Evolutionary conservation across 2,329 filamentous ascomycete species (phyloP), one percentile per base, ranked within the genome.

Genomic region (Metarhizium anisopliae): DNA sequence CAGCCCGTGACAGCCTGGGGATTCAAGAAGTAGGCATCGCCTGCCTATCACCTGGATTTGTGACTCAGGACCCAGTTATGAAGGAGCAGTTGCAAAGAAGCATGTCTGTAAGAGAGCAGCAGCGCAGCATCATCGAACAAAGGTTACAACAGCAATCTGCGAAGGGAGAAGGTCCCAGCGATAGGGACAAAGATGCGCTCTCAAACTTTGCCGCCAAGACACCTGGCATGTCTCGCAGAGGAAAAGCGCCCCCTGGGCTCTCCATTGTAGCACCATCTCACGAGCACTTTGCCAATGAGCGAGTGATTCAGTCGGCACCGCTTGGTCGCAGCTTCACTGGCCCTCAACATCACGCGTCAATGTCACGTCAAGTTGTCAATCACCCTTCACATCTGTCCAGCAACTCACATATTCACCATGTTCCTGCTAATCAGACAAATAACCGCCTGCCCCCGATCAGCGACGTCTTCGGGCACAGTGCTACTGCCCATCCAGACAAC

Each of bases 61-160:
- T 95, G 62, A 97, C 94, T 16, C 89, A 97, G 64, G 91, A 99
- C 71, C 93, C 94, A n/a, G 82, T 88, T 20, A 95, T 96, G 90
- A 87, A 94, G 67, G 90, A 96, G 72, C 92, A 97, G 71, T 77
- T 99, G 54, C 91, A 97, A 72, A 85, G 93, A 63, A 97, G 94
- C 72, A 84, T 96, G 72, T 91, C 89, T 50, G 92, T 99, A 35
- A 82, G 92, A 60, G 93, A 99, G 63, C 90, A 96, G 69, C 94
- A 99, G 72, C 82, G 93, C 62, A 89, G 90, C 61, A 93, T 99
- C 62, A 99, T 99, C 63, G 94, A 97, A 72, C 86, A 90, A 40
- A 84, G 94, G 66, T 75, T 93, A 63, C 91, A 96, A 66, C 92
- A 93, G 72, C 89, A 92, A 52, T 89, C 87, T 20, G 93, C 93